A percentile compares a stretch with the other conserved stretches of the same genome.
Evolutionary conservation across 768 basidiomycete genomes (phyloP).

Genomic region (Stropharia rugosoannulata): DNA sequence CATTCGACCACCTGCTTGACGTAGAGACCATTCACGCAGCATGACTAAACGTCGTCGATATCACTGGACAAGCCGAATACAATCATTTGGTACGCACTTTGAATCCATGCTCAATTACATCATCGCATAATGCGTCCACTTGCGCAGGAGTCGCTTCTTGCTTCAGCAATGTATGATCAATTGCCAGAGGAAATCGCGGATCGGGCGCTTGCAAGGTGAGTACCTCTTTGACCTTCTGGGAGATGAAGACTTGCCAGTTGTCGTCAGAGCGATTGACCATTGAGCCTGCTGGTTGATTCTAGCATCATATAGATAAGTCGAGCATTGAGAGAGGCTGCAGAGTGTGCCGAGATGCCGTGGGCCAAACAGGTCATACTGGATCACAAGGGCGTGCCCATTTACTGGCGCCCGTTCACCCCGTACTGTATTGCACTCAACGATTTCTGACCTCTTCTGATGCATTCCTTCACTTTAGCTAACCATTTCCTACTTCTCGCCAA

Average conservation of each 20-base stretch:
- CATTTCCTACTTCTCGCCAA: neutral
- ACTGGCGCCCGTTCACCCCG: too few relatives aligned
- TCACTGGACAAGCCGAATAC: neutral
- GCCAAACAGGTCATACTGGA: too few relatives aligned
- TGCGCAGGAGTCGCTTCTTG: conserved; percentile 4
- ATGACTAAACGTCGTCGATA: conserved; percentile 33
- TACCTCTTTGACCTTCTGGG: conserved; percentile 27
- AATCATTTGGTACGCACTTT: neutral
- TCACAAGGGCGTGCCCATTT: too few relatives aligned
- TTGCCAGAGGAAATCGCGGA: conserved; percentile 24
- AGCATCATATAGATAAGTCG: too few relatives aligned
- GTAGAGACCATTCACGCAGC: conserved; percentile 49
- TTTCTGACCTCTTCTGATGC: too few relatives aligned
- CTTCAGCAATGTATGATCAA: conserved; percentile 6
- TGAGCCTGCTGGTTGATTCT: too few relatives aligned
- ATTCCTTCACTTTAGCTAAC: neutral
- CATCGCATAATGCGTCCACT: neutral
- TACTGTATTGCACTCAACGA: too few relatives aligned
- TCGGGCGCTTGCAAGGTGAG: conserved; percentile 18
- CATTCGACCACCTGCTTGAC: conserved; percentile 39
- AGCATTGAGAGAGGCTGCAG: neutral
- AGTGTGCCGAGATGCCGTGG: neutral
- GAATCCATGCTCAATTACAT: conserved; percentile 1
- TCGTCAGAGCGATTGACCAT: conserved; percentile 27
- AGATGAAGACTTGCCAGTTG: conserved; percentile 32